Conservation (phyloP, 2,329 filamentous ascomycete species). For the Aspergillus fijiensis region DNA sequence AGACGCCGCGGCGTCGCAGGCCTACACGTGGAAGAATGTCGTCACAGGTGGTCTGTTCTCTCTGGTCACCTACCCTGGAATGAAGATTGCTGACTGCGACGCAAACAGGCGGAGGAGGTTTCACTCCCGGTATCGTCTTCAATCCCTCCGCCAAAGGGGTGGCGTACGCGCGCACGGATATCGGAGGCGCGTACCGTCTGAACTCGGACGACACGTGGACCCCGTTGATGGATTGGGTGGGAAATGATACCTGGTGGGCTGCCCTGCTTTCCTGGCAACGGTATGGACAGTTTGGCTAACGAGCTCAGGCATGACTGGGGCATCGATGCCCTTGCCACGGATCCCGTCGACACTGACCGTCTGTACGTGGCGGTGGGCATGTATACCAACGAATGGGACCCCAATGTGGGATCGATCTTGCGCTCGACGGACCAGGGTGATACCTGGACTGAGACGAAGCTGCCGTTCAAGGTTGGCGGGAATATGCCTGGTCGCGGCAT, state of each 20-base stretch:
- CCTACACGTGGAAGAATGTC: conserved; percentile 50
- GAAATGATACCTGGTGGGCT: conserved; percentile 47
- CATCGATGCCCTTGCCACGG: conserved; percentile 53
- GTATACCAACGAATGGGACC: conserved; percentile 63
- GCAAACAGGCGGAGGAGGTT: conserved; percentile 53
- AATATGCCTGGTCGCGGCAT: conserved; percentile 63
- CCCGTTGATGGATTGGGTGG: conserved; percentile 52
- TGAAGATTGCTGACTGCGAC: not conserved
- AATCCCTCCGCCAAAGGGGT: conserved; percentile 49
- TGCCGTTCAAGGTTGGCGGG: conserved; percentile 61
- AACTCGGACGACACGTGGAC: conserved; percentile 59
- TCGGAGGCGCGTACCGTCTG: conserved; percentile 57
- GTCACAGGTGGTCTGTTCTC: conserved; percentile 43
- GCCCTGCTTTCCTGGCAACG: not conserved
- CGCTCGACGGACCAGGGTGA: conserved; percentile 55
- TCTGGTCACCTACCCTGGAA: not conserved
- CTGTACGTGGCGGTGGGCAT: conserved; percentile 57
- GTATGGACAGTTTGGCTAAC: not conserved
- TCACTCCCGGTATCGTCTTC: conserved; percentile 58
- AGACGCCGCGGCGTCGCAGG: conserved; percentile 22
- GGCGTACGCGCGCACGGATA: conserved; percentile 58
- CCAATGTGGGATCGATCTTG: conserved; percentile 56
- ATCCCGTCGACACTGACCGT: conserved; percentile 53
- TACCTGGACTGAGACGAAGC: conserved; percentile 52
- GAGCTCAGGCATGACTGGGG: conserved; percentile 46